These are phyloP conservation scores for Penicillium freii DNA, from an alignment of 2,329 filamentous ascomycete genomes.

Conservation along the genomic window DNA sequence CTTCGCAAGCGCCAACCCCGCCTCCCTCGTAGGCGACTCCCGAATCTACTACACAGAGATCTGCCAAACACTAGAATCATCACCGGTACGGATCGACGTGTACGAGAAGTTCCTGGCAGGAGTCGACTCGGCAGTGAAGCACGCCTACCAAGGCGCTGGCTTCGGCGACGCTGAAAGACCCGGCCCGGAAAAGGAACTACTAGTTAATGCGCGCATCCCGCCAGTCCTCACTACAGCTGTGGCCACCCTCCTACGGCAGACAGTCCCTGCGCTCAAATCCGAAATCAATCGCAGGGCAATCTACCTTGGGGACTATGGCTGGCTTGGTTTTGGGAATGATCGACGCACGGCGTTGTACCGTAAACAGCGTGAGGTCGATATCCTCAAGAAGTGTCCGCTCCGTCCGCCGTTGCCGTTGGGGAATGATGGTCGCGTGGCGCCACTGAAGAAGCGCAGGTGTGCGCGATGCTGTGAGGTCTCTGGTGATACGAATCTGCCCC, in stretches of 20 bases:
- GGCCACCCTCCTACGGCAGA: conserved; percentile 48
- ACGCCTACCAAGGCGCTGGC: conserved; percentile 52
- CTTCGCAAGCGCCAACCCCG: conserved; percentile 39
- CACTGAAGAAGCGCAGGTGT: conserved; percentile 47
- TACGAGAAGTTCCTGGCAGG: conserved; percentile 65
- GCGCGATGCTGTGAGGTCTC: conserved; percentile 65
- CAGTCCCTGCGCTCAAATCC: conserved; percentile 56
- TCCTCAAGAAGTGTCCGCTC: conserved; percentile 52
- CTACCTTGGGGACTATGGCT: conserved; percentile 69
- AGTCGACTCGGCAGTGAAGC: conserved; percentile 64
- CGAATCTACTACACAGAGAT: conserved; percentile 52
- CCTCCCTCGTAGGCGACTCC: conserved; percentile 39
- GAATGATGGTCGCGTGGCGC: conserved; percentile 7
- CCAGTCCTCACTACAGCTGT: conserved; percentile 51
- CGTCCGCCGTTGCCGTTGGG: conserved; percentile 16
- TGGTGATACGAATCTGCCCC: conserved; percentile 54
- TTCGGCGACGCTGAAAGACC: conserved; percentile 48
- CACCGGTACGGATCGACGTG: conserved; percentile 58
- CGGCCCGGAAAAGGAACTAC: conserved; percentile 52
- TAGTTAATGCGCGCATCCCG: conserved; percentile 53
- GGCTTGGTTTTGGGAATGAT: conserved; percentile 66
- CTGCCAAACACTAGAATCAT: conserved; percentile 52
- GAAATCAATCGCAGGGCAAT: conserved; percentile 65
- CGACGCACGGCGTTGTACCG: conserved; percentile 58
- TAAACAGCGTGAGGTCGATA: conserved; percentile 58